Base-by-base conservation (phyloP, 768 basidiomycete genomes). In the Suillus alpinus region DNA sequence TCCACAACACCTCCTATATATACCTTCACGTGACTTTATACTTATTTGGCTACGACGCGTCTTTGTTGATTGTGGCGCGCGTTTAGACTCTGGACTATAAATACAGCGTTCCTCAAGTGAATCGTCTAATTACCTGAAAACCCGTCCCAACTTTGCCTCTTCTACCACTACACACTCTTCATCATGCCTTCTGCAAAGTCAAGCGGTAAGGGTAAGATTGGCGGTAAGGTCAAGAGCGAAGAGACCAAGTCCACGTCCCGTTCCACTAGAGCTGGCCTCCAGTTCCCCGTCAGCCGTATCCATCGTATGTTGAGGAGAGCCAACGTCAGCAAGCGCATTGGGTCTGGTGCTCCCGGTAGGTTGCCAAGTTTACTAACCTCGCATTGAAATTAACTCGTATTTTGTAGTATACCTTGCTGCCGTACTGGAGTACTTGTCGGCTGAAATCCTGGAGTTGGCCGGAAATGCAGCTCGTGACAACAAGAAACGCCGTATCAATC, bases 401-500 rank as follows among this genome's bases (percentile, higher is more conserved):
- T 0, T 7, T 6, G n/a, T 40, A 91, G 92, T 95, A 51, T 95
- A 95, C 77, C 88, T 95, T 65, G 94, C 92, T 57, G 92, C 92
- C 50, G 94, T 95, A 60, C 87, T 95, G 61, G 94, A 95, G 72
- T 94, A 96, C 76, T 84, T 95, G 62, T 86, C 93, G 43, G 94
- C 94, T 50, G 94, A 96, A 74, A 95, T 96, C 73, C 85, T 96
- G 68, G 94, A 96, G 78, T 80, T 96, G 47, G 94, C 94, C 62
- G 94, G 94, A 40, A 91, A 92, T 60, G 91, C 92, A 39, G 91
- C 92, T 46, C 89, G 91, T 60, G 91, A 91, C 77, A 93, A 93
- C 82, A 93, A 92, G 83, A 92, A 95, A 80, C 90, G 93, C 65
- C 93, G 95, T 85, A 95, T 96, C 70, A 92, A 95, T 31, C 95